These are phyloP conservation scores for Drechmeria coniospora DNA, from an alignment of 2,329 filamentous ascomycete species.

Conservation along the genomic window DNA sequence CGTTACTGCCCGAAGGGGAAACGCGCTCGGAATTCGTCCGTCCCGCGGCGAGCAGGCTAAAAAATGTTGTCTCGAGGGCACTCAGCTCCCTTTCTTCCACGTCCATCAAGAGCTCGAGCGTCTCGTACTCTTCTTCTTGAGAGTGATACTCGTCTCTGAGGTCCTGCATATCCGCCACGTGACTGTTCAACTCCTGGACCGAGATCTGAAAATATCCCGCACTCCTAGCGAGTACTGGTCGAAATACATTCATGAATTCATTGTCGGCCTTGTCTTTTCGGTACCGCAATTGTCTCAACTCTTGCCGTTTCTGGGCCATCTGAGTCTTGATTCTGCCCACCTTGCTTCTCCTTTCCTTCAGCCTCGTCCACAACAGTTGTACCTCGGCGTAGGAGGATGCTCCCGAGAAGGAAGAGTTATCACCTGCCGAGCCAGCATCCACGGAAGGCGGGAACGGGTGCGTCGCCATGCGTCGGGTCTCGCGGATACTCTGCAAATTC, in stretches of 20 bases:
- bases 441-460: too few relatives aligned
- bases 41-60: slow-evolving; percentile 19
- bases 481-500: slow-evolving; percentile 10
- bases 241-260: slow-evolving; percentile 22
- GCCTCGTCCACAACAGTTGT: slow-evolving; percentile 18
- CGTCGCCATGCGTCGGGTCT: too few relatives aligned
- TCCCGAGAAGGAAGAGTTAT: slow-evolving; percentile 7
- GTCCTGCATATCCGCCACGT: slow-evolving; percentile 20
- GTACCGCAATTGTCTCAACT: slow-evolving; percentile 16
- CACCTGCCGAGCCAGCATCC: slow-evolving; percentile 4
- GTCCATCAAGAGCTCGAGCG: slow-evolving; percentile 18
- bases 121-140: slow-evolving; percentile 21
- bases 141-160: slow-evolving; percentile 22
- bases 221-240: slow-evolving; percentile 19
- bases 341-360: slow-evolving; percentile 18
- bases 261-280: slow-evolving; percentile 22
- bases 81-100: slow-evolving; percentile 20
- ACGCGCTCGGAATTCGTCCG: slow-evolving; percentile 6
- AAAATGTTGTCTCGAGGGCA: slow-evolving; percentile 21
- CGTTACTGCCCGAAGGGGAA: background rate
- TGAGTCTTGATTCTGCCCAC: slow-evolving; percentile 13
- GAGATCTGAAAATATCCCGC: slow-evolving; percentile 8
- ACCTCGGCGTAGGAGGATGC: slow-evolving; percentile 14
- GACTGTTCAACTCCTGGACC: slow-evolving; percentile 11
- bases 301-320: slow-evolving; percentile 18